Percentiles rank a stretch among this genome's conserved stretches.
Evolutionary conservation across 106 monocot genomes (phyloP).

Genomic region (Allium sativum): DNA sequence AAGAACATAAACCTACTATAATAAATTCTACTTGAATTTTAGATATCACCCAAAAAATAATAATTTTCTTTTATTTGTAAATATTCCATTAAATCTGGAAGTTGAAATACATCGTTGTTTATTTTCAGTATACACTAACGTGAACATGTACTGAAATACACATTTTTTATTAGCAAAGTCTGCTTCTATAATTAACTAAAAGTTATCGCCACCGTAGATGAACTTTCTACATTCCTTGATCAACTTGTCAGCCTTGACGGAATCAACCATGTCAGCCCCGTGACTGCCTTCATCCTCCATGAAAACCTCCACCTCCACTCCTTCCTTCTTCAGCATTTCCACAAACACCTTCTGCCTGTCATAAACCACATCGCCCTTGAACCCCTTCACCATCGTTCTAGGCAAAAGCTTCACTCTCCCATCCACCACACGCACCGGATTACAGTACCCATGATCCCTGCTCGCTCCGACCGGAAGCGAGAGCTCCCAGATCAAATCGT

Average conservation of each 20-base stretch:
- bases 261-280: conserved; percentile 29
- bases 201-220: neutral
- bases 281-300: conserved; percentile 29
- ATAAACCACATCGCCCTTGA: conserved; percentile 23
- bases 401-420: neutral
- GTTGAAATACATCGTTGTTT: no score
- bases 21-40: no score
- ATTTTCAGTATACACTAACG: no score
- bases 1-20: no score
- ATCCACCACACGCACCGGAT: conserved; percentile 24
- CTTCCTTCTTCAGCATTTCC: conserved; percentile 14
- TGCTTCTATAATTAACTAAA: no score
- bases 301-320: conserved; percentile 17
- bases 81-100: no score
- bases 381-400: conserved; percentile 26
- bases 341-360: conserved; percentile 40
- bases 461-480: conserved; percentile 34
- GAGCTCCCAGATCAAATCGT: conserved; percentile 55
- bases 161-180: no score
- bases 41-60: no score
- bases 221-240: conserved; percentile 22
- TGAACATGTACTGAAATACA: no score
- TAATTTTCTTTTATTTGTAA: no score
- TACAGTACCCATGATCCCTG: conserved; percentile 34
- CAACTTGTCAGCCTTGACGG: conserved; percentile 14